A percentile compares a stretch with the other conserved stretches of the same genome.
These are phyloP conservation scores for Candida anutae DNA, from an alignment of 1,139 yeast species.

Conservation along the genomic window DNA sequence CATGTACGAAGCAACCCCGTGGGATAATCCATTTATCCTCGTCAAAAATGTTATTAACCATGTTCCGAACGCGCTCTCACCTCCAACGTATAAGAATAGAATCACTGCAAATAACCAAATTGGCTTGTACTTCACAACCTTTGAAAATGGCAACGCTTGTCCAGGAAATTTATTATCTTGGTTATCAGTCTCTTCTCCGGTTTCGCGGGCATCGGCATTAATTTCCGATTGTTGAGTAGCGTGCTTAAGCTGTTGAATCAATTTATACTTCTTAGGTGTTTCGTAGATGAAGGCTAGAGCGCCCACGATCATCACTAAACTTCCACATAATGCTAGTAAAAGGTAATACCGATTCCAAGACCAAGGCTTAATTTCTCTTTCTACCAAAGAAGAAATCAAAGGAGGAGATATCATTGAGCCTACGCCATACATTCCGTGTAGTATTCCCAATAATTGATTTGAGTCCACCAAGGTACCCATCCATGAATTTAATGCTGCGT, in stretches of 20 bases:
- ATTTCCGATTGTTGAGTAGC: not conserved
- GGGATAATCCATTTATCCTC: constrained; percentile 39
- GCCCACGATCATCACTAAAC: constrained; percentile 14
- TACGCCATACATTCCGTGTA: constrained; percentile 64
- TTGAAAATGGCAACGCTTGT: constrained; percentile 14
- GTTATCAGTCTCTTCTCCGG: constrained; percentile 13
- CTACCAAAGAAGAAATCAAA: constrained; percentile 38
- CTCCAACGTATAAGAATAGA: constrained; percentile 57
- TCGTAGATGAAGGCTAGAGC: constrained; percentile 40
- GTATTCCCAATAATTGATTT: constrained; percentile 55
- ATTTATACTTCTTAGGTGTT: constrained; percentile 47
- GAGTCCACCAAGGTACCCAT: constrained; percentile 49
- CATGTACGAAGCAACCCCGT: constrained; percentile 45
- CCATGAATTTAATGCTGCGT: constrained; percentile 53
- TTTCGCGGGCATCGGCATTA: not conserved
- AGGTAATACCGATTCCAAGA: constrained; percentile 41
- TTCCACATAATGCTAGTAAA: constrained; percentile 22
- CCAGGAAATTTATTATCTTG: constrained; percentile 11
- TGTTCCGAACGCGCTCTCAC: constrained; percentile 61
- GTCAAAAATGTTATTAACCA: constrained; percentile 58
- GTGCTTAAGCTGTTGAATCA: constrained; percentile 14
- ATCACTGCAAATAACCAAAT: constrained; percentile 43
- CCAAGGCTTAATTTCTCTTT: constrained; percentile 29
- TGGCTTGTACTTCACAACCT: constrained; percentile 33
- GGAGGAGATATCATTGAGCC: constrained; percentile 66